Percentiles rank a stretch among this genome's conserved stretches.
These are phyloP conservation scores for Ganoderma lucidum DNA, from an alignment of 1,284 basidiomycete species.

Conservation along the genomic window DNA sequence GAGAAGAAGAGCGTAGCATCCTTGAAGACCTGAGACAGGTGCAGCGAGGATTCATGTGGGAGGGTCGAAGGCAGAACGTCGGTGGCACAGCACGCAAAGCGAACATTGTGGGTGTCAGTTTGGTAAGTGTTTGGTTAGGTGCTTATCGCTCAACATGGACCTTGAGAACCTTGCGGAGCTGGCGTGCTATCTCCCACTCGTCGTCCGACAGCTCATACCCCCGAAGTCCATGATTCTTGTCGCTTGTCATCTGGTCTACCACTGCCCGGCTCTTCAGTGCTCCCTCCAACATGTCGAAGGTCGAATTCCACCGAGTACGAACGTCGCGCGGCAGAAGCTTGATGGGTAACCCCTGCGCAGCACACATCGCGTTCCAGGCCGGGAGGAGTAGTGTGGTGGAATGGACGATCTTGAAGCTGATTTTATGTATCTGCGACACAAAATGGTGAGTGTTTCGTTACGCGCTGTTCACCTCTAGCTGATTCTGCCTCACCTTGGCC, in stretches of 20 bases:
- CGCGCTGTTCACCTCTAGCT: too few species aligned
- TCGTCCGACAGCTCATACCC: constrained; percentile 25
- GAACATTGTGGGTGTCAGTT: too few species aligned
- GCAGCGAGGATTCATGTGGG: too few species aligned
- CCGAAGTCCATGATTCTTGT: constrained; percentile 24
- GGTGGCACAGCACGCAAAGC: too few species aligned
- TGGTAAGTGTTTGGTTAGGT: too few species aligned
- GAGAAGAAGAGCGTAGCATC: neutral
- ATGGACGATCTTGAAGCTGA: constrained; percentile 40
- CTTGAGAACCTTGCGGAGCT: constrained; percentile 40
- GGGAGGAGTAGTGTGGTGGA: constrained; percentile 45
- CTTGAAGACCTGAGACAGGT: neutral
- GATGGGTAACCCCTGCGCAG: constrained; percentile 15
- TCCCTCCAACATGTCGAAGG: constrained; percentile 42
- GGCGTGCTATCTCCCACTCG: constrained; percentile 34
- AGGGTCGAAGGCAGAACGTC: too few species aligned
- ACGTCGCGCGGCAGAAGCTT: constrained; percentile 43
- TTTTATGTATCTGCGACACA: constrained; percentile 36
- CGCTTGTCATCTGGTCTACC: constrained; percentile 21
- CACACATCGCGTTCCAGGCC: constrained; percentile 35
- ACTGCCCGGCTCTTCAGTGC: constrained; percentile 35
- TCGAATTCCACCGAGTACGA: constrained; percentile 46
- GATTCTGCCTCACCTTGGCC: neutral
- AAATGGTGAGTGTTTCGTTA: neutral
- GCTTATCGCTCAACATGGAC: constrained; percentile 17